Evolutionary conservation across 352 stramenopile species (phyloP).

Genomic region (Globisporangium abappressorium): DNA sequence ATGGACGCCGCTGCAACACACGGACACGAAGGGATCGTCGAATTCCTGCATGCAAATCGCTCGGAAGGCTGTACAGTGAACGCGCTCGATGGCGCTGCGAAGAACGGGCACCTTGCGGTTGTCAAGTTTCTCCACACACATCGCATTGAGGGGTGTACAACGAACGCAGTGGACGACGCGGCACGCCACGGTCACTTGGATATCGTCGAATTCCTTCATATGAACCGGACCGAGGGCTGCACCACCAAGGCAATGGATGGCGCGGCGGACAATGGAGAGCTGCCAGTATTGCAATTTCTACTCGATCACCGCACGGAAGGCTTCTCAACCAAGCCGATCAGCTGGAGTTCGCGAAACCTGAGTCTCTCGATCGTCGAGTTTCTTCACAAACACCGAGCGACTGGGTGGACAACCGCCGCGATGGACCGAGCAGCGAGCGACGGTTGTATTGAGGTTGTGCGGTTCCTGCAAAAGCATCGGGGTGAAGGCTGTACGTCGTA

Average conservation of each 20-base stretch:
- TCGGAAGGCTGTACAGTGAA: slow-evolving; percentile 7
- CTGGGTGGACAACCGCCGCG: slow-evolving; percentile 15
- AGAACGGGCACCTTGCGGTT: slow-evolving; percentile 4
- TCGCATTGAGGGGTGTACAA: slow-evolving; percentile 7
- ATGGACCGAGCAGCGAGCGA: slow-evolving; percentile 17
- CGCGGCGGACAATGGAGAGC: slow-evolving; percentile 12
- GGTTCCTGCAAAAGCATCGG: slow-evolving; percentile 12
- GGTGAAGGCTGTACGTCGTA: slow-evolving; percentile 13
- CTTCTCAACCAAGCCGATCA: slow-evolving; percentile 15
- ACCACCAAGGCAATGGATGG: slow-evolving; percentile 13
- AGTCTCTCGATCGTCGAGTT: slow-evolving; percentile 3
- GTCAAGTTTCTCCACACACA: slow-evolving; percentile 10
- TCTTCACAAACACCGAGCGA: slow-evolving; percentile 12
- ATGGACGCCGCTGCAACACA: slow-evolving; percentile 12
- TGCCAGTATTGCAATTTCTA: slow-evolving; percentile 8
- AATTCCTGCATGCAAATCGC: slow-evolving; percentile 6
- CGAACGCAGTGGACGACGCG: slow-evolving; percentile 11
- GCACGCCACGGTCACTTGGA: slow-evolving; percentile 10
- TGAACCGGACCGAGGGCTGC: slow-evolving; percentile 7
- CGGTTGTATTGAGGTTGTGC: slow-evolving; percentile 11
- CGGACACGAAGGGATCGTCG: neutral
- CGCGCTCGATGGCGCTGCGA: slow-evolving; percentile 12
- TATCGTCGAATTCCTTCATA: slow-evolving; percentile 8
- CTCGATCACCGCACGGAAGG: slow-evolving; percentile 8
- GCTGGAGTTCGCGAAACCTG: slow-evolving; percentile 15